Conservation (phyloP, 352 stramenopile species). For the Globisporangium yorkense region DNA sequence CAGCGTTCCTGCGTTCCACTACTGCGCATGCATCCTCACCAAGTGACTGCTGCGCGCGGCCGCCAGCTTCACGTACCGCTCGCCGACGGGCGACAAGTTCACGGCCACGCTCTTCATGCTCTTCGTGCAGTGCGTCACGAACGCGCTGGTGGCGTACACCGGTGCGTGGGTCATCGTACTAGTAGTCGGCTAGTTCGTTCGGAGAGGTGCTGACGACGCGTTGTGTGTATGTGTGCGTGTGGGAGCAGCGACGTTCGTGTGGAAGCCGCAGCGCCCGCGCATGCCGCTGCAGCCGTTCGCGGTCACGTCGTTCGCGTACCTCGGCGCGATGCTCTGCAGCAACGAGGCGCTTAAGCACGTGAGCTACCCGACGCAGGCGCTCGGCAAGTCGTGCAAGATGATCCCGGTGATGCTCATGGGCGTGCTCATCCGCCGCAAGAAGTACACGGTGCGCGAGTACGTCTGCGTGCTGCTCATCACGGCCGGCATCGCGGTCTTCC, state of each 20-base stretch:
- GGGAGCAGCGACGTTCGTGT: slow-evolving; percentile 65
- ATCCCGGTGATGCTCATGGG: slow-evolving; percentile 96
- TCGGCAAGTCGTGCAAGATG: slow-evolving; percentile 99
- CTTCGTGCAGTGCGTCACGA: slow-evolving; percentile 90
- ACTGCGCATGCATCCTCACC: background rate
- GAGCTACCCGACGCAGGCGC: slow-evolving; percentile 96
- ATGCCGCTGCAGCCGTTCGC: slow-evolving; percentile 82
- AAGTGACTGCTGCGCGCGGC: background rate
- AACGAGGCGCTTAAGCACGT: slow-evolving; percentile 93
- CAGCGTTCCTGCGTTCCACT: no score
- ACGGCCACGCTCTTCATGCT: slow-evolving; percentile 90
- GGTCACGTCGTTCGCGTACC: slow-evolving; percentile 85
- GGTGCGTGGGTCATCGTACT: slow-evolving; percentile 16
- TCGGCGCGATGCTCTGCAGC: slow-evolving; percentile 89
- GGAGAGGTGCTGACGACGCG: background rate
- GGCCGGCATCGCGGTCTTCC: slow-evolving; percentile 86
- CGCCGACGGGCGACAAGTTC: slow-evolving; percentile 81
- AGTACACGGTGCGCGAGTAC: slow-evolving; percentile 87
- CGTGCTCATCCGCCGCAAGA: slow-evolving; percentile 89
- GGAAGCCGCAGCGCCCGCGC: slow-evolving; percentile 56
- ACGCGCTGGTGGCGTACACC: slow-evolving; percentile 78
- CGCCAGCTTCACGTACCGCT: slow-evolving; percentile 82
- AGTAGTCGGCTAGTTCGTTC: background rate
- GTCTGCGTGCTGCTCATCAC: slow-evolving; percentile 90
- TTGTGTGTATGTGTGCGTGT: background rate